Evolutionary conservation across 192 early-diverging fungal genomes (phyloP).

Genomic region (Gryganskiella cystojenkinii): DNA sequence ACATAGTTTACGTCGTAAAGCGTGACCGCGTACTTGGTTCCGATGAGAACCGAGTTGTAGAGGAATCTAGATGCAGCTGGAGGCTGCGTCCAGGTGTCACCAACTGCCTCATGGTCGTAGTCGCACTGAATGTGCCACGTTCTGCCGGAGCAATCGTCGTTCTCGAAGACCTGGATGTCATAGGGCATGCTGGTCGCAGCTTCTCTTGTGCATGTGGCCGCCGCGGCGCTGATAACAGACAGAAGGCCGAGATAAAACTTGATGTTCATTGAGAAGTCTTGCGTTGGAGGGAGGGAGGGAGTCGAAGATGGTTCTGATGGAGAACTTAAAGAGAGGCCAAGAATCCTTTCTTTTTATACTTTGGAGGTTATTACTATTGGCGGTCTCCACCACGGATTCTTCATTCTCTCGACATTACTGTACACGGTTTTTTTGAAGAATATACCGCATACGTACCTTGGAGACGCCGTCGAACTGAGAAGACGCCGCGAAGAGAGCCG

Average conservation of each 20-base stretch:
- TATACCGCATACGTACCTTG: background rate
- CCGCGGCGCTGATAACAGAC: slow-evolving; percentile 1
- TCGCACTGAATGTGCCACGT: slow-evolving; percentile 4
- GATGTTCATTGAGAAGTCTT: slow-evolving; percentile 8
- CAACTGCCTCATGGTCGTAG: slow-evolving; percentile 7
- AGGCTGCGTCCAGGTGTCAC: background rate
- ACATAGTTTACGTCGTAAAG: slow-evolving; percentile 5
- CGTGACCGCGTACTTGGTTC: slow-evolving; percentile 6
- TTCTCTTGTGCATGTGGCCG: background rate
- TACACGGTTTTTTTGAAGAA: background rate
- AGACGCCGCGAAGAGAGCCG: slow-evolving; percentile 10
- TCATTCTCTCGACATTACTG: background rate
- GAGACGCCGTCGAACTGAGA: background rate
- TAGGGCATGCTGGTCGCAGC: slow-evolving; percentile 7
- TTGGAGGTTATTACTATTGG: background rate
- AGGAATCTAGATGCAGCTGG: background rate
- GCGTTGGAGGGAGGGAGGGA: background rate
- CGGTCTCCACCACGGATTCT: background rate
- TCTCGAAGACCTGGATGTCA: slow-evolving; percentile 8
- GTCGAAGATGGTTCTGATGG: background rate
- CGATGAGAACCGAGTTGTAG: slow-evolving; percentile 3
- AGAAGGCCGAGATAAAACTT: slow-evolving; percentile 10
- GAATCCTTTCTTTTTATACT: slow-evolving; percentile 4
- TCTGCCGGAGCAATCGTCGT: slow-evolving; percentile 5
- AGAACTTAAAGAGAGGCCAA: slow-evolving; percentile 1